phyloP scores from a whole-genome alignment of 75 land plant genomes.

The Pinus tabuliformis region DNA sequence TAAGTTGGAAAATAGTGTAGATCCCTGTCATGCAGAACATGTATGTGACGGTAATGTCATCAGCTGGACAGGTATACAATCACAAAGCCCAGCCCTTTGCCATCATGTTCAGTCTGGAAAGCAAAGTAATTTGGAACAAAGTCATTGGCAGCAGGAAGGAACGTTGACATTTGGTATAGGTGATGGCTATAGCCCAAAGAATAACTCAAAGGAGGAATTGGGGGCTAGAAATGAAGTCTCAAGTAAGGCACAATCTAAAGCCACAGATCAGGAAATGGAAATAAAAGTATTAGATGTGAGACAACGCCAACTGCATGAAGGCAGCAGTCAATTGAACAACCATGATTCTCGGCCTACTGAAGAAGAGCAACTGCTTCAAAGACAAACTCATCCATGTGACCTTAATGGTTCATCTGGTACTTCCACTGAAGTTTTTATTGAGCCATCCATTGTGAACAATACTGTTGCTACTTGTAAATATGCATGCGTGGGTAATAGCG shows the following conservation, averaged over 20 bases:
- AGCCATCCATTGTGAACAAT: conserved; percentile 1
- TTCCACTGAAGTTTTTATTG: background rate
- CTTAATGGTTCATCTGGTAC: conserved; percentile 6
- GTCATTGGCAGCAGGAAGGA: conserved; percentile 1
- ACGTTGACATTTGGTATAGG: background rate
- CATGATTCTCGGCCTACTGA: conserved; percentile 1
- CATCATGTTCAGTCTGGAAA: conserved; percentile 1
- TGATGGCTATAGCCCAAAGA: background rate
- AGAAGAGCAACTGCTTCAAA: background rate
- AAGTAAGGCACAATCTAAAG: conserved; percentile 8
- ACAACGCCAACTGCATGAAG: background rate
- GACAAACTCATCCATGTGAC: background rate
- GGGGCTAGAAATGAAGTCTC: conserved; percentile 7
- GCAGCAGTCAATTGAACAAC: background rate
- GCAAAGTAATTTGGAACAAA: conserved; percentile 5
- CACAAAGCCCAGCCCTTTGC: background rate
- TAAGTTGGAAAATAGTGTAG: background rate
- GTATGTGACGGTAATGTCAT: background rate
- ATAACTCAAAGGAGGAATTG: conserved; percentile 3
- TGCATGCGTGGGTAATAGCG: background rate
- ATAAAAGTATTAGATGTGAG: background rate
- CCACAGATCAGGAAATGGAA: background rate
- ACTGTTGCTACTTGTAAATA: background rate
- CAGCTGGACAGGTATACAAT: background rate
- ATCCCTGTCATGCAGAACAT: background rate